Evolutionary conservation across 140 eudicot species (phyloP), one percentile per base, ranked within the genome.

Genomic region (Flaveria floridana): DNA sequence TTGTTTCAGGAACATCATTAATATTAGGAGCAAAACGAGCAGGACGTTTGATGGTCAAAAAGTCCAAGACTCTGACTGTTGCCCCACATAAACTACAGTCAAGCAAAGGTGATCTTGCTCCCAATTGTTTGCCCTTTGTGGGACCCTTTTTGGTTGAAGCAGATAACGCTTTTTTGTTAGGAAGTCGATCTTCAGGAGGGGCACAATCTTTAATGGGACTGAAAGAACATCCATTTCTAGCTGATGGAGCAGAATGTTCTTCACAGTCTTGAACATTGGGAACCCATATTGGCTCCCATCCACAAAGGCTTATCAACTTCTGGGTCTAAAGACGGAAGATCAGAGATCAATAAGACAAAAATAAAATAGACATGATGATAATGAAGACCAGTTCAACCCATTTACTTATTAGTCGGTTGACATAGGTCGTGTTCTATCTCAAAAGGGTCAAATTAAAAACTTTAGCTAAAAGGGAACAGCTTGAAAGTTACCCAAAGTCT

Each of bases 221-320:
- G 50, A 44, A 44, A 44, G 50, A 44, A 44, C 50, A 44, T 44
- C 50, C 50, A 44, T 7, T 44, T 44, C 14, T 44, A 44, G 14
- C 50, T 44, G 50, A 44, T 8, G 12, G 50, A 44, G 50, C 50
- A 44, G 50, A 44, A 44, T 44, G 50, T 11, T 44, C 50, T 44
- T 44, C 50, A 44, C 50, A 44, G 50, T 44, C 50, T 44, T 44
- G 50, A 44, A 44, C 50, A 44, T 11, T 44, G 3, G 50, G 50
- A 44, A 44, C 14, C 50, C 50, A 44, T 44, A 44, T 44, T 44
- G 50, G 50, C 14, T 44, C 50, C 50, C 50, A 44, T 44, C 50
- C 50, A 48, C 53, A 48, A 48, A 48, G 53, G 53, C 53, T 48
- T 48, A 48, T 48, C 53, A 48, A 48, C 53, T 48, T 48, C 53